These are phyloP conservation scores for Lentinus polychrous DNA, from an alignment of 1,284 basidiomycete genomes.

Conservation along the genomic window DNA sequence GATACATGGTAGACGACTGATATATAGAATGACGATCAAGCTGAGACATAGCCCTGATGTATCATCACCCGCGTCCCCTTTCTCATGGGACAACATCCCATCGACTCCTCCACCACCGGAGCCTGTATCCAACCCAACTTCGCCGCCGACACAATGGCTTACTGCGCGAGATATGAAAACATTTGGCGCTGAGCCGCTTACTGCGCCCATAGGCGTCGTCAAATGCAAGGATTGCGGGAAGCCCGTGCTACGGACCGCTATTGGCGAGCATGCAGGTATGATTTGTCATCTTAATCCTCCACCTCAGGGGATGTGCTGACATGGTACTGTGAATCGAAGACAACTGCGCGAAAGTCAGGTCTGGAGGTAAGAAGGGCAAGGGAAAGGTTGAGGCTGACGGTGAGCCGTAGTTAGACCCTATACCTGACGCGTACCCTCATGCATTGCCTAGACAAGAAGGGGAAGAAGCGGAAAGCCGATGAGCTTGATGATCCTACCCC, in stretches of 20 bases:
- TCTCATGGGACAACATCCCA: slow-evolving; percentile 51
- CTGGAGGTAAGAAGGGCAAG: slow-evolving; percentile 49
- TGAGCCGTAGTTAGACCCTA: slow-evolving; percentile 5
- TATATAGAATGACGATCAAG: slow-evolving; percentile 41
- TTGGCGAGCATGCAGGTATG: slow-evolving; percentile 70
- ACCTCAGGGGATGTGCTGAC: neutral
- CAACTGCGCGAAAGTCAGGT: slow-evolving; percentile 55
- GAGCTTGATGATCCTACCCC: slow-evolving; percentile 50
- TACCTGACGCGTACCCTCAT: slow-evolving; percentile 1
- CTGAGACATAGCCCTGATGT: slow-evolving; percentile 37
- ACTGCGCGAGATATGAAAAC: slow-evolving; percentile 82
- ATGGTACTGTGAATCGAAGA: slow-evolving; percentile 30
- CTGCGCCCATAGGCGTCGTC: slow-evolving; percentile 60
- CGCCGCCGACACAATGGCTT: slow-evolving; percentile 78
- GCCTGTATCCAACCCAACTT: slow-evolving; percentile 25
- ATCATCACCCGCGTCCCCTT: slow-evolving; percentile 30
- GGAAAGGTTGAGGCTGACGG: slow-evolving; percentile 34
- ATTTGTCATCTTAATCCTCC: slow-evolving; percentile 10
- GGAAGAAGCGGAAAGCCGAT: slow-evolving; percentile 66
- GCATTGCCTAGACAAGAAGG: slow-evolving; percentile 25
- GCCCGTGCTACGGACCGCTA: slow-evolving; percentile 68
- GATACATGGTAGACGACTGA: no score
- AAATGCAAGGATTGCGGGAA: slow-evolving; percentile 76
- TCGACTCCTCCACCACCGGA: slow-evolving; percentile 29
- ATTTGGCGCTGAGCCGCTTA: slow-evolving; percentile 72